phyloP scores from a whole-genome alignment of 2,329 filamentous ascomycete species.

The Alternaria conjuncta region DNA sequence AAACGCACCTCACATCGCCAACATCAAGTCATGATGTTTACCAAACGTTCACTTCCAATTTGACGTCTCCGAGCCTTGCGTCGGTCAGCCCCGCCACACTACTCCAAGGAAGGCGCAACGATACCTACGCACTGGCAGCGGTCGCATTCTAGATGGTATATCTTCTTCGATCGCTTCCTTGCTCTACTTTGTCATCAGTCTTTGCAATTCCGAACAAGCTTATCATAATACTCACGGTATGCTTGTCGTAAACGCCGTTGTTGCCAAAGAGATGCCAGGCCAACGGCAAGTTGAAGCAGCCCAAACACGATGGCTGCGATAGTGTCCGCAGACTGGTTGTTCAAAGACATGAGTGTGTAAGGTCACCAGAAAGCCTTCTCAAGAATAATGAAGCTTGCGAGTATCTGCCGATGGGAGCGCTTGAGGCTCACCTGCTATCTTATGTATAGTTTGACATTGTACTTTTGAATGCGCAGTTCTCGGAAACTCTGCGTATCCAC shows the following conservation, averaged over 20 bases:
- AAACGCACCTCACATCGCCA: background rate
- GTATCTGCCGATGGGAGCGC: background rate
- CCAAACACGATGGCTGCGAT: constrained; percentile 23
- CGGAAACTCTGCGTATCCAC: no score
- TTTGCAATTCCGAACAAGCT: accelerated
- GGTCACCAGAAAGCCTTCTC: background rate
- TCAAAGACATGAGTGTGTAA: background rate
- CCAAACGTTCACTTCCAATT: background rate
- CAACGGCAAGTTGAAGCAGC: constrained; percentile 18
- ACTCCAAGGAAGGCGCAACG: background rate
- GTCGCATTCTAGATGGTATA: background rate
- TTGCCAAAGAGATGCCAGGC: constrained; percentile 22
- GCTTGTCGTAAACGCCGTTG: constrained; percentile 14
- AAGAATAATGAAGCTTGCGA: background rate
- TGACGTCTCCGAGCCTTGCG: background rate
- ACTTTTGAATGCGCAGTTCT: constrained; percentile 1
- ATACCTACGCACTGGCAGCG: background rate
- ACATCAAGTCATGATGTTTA: background rate
- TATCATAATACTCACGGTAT: constrained; percentile 9
- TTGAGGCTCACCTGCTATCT: background rate
- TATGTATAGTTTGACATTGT: background rate
- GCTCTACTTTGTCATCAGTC: background rate
- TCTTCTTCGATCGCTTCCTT: background rate
- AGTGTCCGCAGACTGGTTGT: constrained; percentile 3
- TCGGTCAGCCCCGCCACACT: background rate